phyloP scores from a whole-genome alignment of 306 rosid species.

The Arachis stenosperma region DNA sequence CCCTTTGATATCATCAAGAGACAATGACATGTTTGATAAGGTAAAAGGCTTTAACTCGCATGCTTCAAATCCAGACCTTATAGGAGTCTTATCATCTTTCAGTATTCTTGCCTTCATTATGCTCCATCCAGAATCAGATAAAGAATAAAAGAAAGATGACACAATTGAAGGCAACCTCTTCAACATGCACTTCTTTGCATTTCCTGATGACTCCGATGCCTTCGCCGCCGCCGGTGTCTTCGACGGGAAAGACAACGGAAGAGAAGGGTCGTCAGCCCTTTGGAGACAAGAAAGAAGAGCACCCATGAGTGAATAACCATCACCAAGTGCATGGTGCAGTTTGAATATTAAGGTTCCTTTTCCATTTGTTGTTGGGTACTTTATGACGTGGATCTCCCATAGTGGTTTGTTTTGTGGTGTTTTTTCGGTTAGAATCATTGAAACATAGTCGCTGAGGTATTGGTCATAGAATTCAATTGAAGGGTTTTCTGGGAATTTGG shows the following conservation, averaged over 20 bases:
- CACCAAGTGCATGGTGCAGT: slow-evolving; percentile 67
- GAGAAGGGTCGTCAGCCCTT: slow-evolving; percentile 59
- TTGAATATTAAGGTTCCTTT: slow-evolving; percentile 47
- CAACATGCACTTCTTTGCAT: not conserved
- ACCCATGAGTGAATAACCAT: slow-evolving; percentile 67
- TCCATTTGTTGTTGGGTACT: slow-evolving; percentile 62
- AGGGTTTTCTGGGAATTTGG: slow-evolving; percentile 39
- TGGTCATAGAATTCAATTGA: slow-evolving; percentile 46
- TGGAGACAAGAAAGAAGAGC: slow-evolving; percentile 61
- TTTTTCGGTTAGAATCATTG: slow-evolving; percentile 28
- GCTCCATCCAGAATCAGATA: slow-evolving; percentile 51
- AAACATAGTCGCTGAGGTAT: slow-evolving; percentile 47
- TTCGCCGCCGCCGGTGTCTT: too few species aligned
- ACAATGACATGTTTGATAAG: slow-evolving; percentile 43
- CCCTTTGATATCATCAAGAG: slow-evolving; percentile 53
- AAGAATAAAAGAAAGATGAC: slow-evolving; percentile 19
- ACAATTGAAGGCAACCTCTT: slow-evolving; percentile 14
- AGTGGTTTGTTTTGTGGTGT: slow-evolving; percentile 50
- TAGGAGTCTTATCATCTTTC: slow-evolving; percentile 58
- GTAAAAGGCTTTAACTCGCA: slow-evolving; percentile 41
- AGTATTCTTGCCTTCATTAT: slow-evolving; percentile 37
- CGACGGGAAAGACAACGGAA: slow-evolving; percentile 64
- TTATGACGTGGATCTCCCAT: slow-evolving; percentile 61
- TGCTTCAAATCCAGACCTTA: slow-evolving; percentile 55
- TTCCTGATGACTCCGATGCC: not conserved